Base-by-base conservation (phyloP, 2,329 filamentous ascomycete species). In the Penicillium griseofulvum region DNA sequence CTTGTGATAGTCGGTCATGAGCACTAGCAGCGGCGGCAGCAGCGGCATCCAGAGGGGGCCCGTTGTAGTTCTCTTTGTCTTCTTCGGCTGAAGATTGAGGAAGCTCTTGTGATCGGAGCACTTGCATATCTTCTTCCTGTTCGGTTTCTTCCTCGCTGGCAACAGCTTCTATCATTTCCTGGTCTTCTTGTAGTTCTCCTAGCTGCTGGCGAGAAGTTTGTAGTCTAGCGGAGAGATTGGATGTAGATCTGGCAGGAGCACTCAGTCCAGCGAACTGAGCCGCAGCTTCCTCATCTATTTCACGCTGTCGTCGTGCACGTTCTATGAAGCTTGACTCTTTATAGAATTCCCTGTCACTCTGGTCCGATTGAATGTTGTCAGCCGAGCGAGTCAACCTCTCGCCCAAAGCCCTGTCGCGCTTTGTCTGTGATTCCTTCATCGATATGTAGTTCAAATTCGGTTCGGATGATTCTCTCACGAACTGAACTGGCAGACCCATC, bases 101-200 rank as follows among this genome's bases (percentile, higher is more conserved):
- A 19, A 54, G 47, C 5, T 68, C 64, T 45, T 71, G 71, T 39
- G 68, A 69, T 42, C 63, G 65, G 11, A 61, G 62, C 0, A 68
- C 59, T 38, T 67, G 64, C 26, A 65, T 59, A 36, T 75, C 69
- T 39, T 78, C 76, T 55, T 79, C 77, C 52, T 76, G 73, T 53
- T 79, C 78, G 0, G 78, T 80, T 60, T 80, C 77, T 53, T 75
- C 76, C 61, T 79, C 73, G 24, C 72, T 75, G 22, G 55, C 65
- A 19, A 65, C 69, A 22, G 56, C 65, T 4, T 62, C 60, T n/a
- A 62, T 53, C 4, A 58, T 62, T 11, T 44, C 44, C 14, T 59
- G 55, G n/a, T 57, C 56, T n/a, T 58, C 61, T 34, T 64, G 61
- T 19, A 49, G 60, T 19, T 9, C 56, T 33, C 8, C 29, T 5